Percentiles rank a stretch among this genome's conserved stretches.
Conservation (phyloP, 139 green algal genomes). For the Micractinium sp. region DNA sequence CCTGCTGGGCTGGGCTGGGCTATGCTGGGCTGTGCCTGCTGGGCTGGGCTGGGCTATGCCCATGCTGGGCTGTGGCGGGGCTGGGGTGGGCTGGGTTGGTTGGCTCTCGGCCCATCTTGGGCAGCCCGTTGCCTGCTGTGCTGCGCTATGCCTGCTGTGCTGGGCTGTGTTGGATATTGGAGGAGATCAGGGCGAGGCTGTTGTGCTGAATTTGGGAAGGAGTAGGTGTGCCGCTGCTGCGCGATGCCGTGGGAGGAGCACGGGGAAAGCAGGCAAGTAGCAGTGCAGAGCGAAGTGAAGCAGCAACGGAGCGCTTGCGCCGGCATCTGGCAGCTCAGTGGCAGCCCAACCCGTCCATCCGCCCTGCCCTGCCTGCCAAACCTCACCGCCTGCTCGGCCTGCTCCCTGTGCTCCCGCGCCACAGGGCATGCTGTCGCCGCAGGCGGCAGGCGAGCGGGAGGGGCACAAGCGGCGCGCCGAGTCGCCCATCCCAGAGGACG, state of each 20-base stretch:
- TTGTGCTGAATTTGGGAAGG: no score
- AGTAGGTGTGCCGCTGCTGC: not conserved
- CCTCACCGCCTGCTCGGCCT: not conserved
- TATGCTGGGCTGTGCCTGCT: no score
- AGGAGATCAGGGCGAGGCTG: not conserved
- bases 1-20: not conserved
- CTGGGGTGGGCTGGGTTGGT: not conserved
- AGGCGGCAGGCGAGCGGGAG: slow-evolving; percentile 12
- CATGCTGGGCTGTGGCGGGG: not conserved
- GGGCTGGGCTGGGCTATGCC: not conserved
- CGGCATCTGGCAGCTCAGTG: no score
- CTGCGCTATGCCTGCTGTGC: no score
- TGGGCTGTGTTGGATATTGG: not conserved
- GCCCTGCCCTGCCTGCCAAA: not conserved
- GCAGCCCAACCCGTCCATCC: not conserved
- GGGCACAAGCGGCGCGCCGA: slow-evolving; percentile 33
- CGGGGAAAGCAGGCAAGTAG: not conserved
- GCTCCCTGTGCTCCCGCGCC: no score
- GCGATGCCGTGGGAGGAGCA: not conserved
- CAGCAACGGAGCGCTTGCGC: no score
- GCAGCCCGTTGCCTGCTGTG: no score
- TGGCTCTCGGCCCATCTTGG: not conserved
- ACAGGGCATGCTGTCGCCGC: slow-evolving; percentile 36
- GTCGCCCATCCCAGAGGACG: slow-evolving; percentile 34
- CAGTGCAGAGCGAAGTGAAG: no score